Evolutionary conservation across 345 rosid genomes (phyloP), one percentile per base, ranked within the genome.

Genomic region (Bretschneidera sinensis): DNA sequence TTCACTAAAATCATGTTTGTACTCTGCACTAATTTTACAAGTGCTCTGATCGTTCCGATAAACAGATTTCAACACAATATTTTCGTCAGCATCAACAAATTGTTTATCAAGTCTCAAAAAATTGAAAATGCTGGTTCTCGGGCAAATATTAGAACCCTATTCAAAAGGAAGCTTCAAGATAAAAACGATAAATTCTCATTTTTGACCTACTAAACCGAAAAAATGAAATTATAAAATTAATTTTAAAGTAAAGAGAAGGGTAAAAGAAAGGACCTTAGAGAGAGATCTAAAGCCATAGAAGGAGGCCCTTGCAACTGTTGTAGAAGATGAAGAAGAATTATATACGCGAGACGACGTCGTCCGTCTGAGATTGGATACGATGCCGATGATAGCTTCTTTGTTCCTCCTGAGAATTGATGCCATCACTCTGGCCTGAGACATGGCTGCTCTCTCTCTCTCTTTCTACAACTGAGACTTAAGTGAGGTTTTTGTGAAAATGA

Each of bases 331-430:
- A 23, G 79, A 28, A 20, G 74, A 79, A 39, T 64, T 52, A 59
- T 65, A 65, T 17, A 57, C 68, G 28, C 78, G 71, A 65, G 70
- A 65, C 49, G 75, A 45, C 1, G 69, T 24, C 43, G 67, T 53
- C 53, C 81, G 72, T 62, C 70, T 65, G 67, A 80, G 59, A 54
- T 61, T 72, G 28, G 62, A 51, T 24, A 60, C 8, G 13, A 69
- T 55, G 66, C 72, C 64, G 17, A 64, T 60, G n/a, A 73, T 21
- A 15, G 64, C 63, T 45, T 74, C 74, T 60, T 67, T 79, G 55
- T 67, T 82, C 61, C 83, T 79, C 81, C 66, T 91, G 54, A 85
- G 71, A 61, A 77, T 77, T 22, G 90, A 76, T 28, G 80, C 74
- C 24, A 84, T 51, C 52, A 73, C 76, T 64, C 78, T 61, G 62